Base-by-base conservation (phyloP, 306 rosid species). In the Glycyrrhiza uralensis region DNA sequence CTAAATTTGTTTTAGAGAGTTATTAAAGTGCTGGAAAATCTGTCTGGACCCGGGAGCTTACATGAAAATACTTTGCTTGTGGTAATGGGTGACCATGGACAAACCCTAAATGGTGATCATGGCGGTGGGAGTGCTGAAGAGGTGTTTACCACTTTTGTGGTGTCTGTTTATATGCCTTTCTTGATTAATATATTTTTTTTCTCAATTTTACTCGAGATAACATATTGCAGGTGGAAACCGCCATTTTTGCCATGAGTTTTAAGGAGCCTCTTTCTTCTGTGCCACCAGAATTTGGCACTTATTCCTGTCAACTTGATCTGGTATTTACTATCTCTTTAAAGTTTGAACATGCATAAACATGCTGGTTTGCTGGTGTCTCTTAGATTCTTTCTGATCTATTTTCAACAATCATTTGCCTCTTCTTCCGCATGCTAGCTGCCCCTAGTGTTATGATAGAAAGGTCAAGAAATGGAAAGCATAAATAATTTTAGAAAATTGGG, bases 31-130 rank as follows among this genome's bases (percentile, higher is more conserved):
- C 86, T 94, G 81, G 86, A 85, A 64, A 91, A 67, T 69, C 87
- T 87, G 67, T 89, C 98, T 77, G 85, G 86, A 61, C 90, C 92
- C 8, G 95, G 95, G 65, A 87, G 87, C 67, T n/a, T 85, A 50
- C 97, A 94, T 76, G 96, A 94, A 76, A 91, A 94, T 80, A 94
- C 97, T 42, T 69, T 94, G 81, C 92, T 94, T 32, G 88, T 94
- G 63, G 97, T 94, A 76, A 89, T 94, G 98, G 98, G 98, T 39
- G 98, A 94, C 87, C 98, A 94, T 85, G 98, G 96, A 38, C 98
- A 94, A 89, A 91, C 98, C 41, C 54, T 94, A 61, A 89, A 94
- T 79, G 98, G 98, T 54, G 98, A 91, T 83, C 98, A 94, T 74
- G 98, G 98, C n/a, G 98, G 98, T 41, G 98, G 98, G 60, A 86